Evolutionary conservation across 495 filamentous ascomycete species (phyloP).

Genomic region (Neurospora pannonica): DNA sequence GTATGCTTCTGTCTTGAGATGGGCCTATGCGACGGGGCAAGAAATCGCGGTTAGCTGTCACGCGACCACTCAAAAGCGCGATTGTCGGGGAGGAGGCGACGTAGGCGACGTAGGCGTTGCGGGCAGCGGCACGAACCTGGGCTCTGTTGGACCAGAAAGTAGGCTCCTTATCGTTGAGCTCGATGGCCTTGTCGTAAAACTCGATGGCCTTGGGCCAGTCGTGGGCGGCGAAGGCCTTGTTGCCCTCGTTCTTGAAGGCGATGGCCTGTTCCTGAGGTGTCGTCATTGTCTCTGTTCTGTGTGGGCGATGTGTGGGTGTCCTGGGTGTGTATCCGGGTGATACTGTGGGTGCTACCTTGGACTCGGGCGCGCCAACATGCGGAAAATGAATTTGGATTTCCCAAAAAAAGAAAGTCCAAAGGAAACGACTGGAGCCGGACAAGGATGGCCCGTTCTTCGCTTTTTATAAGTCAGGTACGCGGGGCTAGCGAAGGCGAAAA

Average conservation of each 20-base stretch:
- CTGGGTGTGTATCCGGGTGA: not conserved
- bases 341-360: conserved; percentile 7
- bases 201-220: conserved; percentile 82
- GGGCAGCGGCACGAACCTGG: conserved; percentile 51
- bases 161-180: conserved; percentile 70
- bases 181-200: conserved; percentile 84
- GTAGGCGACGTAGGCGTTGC: not conserved
- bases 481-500: not conserved
- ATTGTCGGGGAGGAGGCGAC: not conserved
- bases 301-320: not conserved
- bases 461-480: not conserved
- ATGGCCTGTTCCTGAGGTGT: conserved; percentile 50
- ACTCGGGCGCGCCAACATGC: conserved; percentile 5
- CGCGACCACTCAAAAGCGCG: conserved; percentile 23
- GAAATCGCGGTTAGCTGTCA: conserved; percentile 28
- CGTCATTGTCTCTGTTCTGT: conserved; percentile 15
- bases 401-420: not conserved
- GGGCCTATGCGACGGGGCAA: conserved; percentile 45
- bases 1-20: conserved; percentile 93
- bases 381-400: not conserved
- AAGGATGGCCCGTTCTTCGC: not conserved
- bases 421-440: not conserved
- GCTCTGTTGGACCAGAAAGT: conserved; percentile 91
- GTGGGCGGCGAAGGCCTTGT: conserved; percentile 79
- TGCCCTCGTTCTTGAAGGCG: conserved; percentile 85